Conservation (phyloP, 176 grass and related monocot genomes). For the Themeda triandra region DNA sequence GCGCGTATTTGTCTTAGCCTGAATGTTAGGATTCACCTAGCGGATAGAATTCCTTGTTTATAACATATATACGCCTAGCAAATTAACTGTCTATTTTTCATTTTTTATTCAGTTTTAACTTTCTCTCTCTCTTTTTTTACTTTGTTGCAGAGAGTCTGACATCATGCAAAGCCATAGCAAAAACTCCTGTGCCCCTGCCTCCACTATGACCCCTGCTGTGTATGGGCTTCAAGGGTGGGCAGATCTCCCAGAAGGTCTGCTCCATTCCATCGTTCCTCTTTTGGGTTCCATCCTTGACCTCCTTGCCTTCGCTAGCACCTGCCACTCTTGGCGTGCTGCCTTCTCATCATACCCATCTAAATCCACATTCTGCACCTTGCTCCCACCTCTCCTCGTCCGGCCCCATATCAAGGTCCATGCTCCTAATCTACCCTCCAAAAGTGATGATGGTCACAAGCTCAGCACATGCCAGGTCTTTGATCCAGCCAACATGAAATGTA, state of each 20-base stretch:
- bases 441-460: background rate
- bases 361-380: background rate
- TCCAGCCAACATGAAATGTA: background rate
- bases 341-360: slow-evolving; percentile 11
- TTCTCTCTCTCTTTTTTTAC: background rate
- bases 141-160: no score
- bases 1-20: background rate
- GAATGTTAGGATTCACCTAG: background rate
- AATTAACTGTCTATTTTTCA: background rate
- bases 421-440: background rate
- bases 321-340: slow-evolving; percentile 32
- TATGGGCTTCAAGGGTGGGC: slow-evolving; percentile 1
- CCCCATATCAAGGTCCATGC: background rate
- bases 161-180: background rate
- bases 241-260: slow-evolving; percentile 20
- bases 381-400: slow-evolving; percentile 32
- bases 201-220: background rate
- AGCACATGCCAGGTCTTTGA: slow-evolving; percentile 18
- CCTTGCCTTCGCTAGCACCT: slow-evolving; percentile 26
- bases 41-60: background rate
- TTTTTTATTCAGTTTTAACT: background rate
- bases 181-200: background rate
- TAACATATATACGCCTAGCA: no score
- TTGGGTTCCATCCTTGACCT: slow-evolving; percentile 33
- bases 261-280: slow-evolving; percentile 24